These are phyloP conservation scores for Yarrowia deformans DNA, from an alignment of 805 yeast species.

Conservation along the genomic window DNA sequence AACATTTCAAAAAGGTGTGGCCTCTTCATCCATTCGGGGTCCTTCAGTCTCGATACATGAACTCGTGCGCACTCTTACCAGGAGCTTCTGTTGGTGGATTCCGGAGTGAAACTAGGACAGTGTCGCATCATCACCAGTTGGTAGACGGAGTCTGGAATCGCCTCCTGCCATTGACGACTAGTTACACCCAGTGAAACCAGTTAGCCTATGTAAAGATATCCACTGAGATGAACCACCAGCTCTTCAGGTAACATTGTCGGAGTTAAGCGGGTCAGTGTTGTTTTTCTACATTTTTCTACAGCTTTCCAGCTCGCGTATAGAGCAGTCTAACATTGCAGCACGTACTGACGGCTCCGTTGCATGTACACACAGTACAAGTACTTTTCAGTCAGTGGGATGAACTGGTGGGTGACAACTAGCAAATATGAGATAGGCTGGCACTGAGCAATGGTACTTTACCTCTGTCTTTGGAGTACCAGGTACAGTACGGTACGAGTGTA, in stretches of 20 bases:
- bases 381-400: too few species aligned
- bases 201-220: background rate
- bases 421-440: too few species aligned
- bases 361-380: too few species aligned
- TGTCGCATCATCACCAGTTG: conserved; percentile 8
- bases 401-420: too few species aligned
- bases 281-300: too few species aligned
- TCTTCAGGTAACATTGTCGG: background rate
- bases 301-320: too few species aligned
- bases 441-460: too few species aligned
- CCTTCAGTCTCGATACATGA: background rate
- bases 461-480: too few species aligned
- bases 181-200: background rate
- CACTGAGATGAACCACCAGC: background rate
- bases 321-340: too few species aligned
- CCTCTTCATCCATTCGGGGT: background rate
- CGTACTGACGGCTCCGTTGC: too few species aligned
- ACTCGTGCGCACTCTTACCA: background rate
- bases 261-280: too few species aligned
- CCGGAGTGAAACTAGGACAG: background rate
- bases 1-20: background rate
- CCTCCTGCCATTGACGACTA: background rate
- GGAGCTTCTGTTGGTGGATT: background rate
- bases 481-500: too few species aligned
- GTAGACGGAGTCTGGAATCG: conserved; percentile 1